Evolutionary conservation across 257 asterid genomes (phyloP), one percentile per base, ranked within the genome.

Genomic region (Plantago ovata): DNA sequence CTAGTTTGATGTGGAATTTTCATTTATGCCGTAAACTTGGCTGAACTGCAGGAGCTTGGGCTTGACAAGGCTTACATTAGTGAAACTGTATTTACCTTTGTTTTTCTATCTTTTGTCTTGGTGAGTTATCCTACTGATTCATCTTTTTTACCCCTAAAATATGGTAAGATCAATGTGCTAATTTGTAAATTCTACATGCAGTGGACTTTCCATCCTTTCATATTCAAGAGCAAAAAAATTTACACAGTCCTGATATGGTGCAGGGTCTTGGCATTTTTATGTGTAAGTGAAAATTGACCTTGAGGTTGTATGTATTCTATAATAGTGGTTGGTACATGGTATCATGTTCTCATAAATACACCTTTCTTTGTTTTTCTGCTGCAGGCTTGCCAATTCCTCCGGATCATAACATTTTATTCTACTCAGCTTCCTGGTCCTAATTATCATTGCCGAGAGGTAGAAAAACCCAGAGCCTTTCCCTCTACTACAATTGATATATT

Each of bases 121-220:
- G 99, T 93, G 74, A 86, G 97, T 63, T 58, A 55, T 22, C 55
- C 53, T 62, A 8, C 55, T 32, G 46, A 5, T 67, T 3, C 32
- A 42, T 53, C 18, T 28, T 28, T n/a, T 23, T 21, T 38, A 6
- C 36, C 40, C 15, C 21, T 13, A 9, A 24, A 0, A 13, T 58
- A 23, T 32, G 22, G 19, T 15, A 36, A 10, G 11, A 33, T 38
- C 23, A 11, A 9, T 47, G 56, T 41, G 59, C 40, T 56, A 63
- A 53, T 69, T 63, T 56, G 10, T 61, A 51, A 57, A 72, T 67
- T 63, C 72, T 69, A 56, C 57, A 36, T 75, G 82, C 87, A 93
- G 99, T 93, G 99, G 97, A 93, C 96, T 23, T 93, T 93, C 89
- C 92, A 89, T 78, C 99, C 99, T 67, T 93, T 93, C 75, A 68